Percentiles rank a stretch among this genome's conserved stretches.
Evolutionary conservation across 768 basidiomycete species (phyloP).

Genomic region (Boletellus ananas): DNA sequence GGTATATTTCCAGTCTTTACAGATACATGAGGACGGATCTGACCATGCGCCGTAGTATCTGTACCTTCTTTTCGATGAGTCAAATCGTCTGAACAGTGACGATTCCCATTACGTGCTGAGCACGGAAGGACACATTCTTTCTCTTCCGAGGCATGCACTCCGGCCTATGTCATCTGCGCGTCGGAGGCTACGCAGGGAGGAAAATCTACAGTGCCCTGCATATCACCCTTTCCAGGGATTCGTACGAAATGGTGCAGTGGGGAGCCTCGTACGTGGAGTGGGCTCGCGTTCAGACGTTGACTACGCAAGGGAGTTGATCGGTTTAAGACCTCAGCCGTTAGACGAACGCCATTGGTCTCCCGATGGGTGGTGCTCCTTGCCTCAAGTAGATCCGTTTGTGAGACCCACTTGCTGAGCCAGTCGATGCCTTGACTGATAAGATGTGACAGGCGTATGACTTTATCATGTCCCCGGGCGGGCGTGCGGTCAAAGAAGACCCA

Average conservation of each 20-base stretch:
- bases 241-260: conserved; percentile 29
- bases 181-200: conserved; percentile 56
- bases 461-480: conserved; percentile 61
- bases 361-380: conserved; percentile 73
- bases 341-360: conserved; percentile 62
- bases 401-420: conserved; percentile 11
- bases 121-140: conserved; percentile 91
- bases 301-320: conserved; percentile 72
- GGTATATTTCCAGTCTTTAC: conserved; percentile 37
- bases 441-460: conserved; percentile 72
- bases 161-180: conserved; percentile 56
- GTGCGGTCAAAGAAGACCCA: conserved; percentile 55
- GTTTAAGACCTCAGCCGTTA: conserved; percentile 42
- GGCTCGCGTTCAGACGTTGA: conserved; percentile 72
- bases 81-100: conserved; percentile 66
- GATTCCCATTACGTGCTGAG: conserved; percentile 90
- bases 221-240: conserved; percentile 47
- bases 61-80: conserved; percentile 87
- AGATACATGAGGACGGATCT: not conserved
- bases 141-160: conserved; percentile 53
- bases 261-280: conserved; percentile 64
- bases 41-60: conserved; percentile 60
- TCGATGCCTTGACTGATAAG: conserved; percentile 1
- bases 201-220: conserved; percentile 70
- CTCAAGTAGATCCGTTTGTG: conserved; percentile 69